phyloP scores from a whole-genome alignment of 2,329 filamentous ascomycete species.

The Zymoseptoria crescenta region DNA sequence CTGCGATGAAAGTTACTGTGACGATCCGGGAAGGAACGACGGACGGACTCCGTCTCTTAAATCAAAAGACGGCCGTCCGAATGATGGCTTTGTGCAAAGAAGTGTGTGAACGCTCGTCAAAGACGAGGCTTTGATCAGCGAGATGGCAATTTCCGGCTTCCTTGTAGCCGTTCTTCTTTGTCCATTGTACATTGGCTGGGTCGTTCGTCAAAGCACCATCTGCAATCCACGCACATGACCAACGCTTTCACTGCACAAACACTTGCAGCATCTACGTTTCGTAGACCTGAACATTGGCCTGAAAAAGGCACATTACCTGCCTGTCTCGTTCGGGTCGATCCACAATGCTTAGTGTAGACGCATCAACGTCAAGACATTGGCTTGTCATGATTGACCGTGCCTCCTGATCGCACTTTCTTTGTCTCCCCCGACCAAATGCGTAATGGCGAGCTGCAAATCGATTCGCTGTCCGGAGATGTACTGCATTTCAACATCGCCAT shows the following conservation, averaged over 20 bases:
- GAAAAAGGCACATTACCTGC: not conserved
- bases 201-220: not conserved
- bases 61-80: not conserved
- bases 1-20: slow-evolving; percentile 1
- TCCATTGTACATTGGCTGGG: not conserved
- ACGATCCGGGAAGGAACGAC: not conserved
- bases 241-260: not conserved
- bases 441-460: not conserved
- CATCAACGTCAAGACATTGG: not conserved
- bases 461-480: not conserved
- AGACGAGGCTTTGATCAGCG: not conserved
- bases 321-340: not conserved
- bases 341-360: not conserved
- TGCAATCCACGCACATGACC: not conserved
- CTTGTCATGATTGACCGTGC: not conserved
- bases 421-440: not conserved
- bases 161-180: not conserved
- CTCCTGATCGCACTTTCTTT: not conserved
- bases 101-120: not conserved
- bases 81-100: not conserved
- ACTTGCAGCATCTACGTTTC: not conserved
- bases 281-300: not conserved
- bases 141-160: not conserved
- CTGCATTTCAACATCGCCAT: not conserved
- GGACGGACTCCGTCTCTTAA: not conserved